Evolutionary conservation across 352 stramenopile species (phyloP), one percentile per base, ranked within the genome.

Genomic region (Blastocystis sp.): DNA sequence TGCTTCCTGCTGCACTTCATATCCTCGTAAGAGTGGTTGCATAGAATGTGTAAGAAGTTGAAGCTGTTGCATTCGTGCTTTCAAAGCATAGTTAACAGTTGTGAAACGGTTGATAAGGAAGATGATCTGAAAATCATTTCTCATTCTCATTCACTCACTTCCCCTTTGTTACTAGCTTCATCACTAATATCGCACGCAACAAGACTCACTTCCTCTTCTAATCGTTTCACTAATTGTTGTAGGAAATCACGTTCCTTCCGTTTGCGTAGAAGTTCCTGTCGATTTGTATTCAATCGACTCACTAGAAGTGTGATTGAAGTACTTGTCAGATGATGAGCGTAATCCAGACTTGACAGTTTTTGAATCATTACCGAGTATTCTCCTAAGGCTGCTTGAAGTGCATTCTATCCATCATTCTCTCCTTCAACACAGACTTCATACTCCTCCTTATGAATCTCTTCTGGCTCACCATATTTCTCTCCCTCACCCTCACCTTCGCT

Each of bases 161-260:
- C 37, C 12, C 57, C 43, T 54, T 37, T n/a, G 14, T 78, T 35
- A 35, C 59, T 42, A n/a, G 35, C 19, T 32, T 35, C 71, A 21
- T n/a, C 29, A 24, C 12, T 32, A 1, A 65, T 21, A 63, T 66
- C 29, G 2, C 54, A 51, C 16, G 71, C 71, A 1, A 83, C 27
- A 9, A 83, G 11, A 61, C 49, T 65, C 29, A 83, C 21, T 56
- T 83, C 71, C 21, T 83, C 71, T n/a, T 66, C 9, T 43, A 83
- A 27, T 7, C 51, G 43, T 7, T 12, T 21, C 9, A 83, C 46
- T 32, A 52, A 29, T 19, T 66, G 16, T 24, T 24, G n/a, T 19
- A 59, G 42, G 2, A 49, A 7, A 35, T 61, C 39, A 14, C 42
- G 32, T 67, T 66, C 46, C 5, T 42, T 66, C 1, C 39, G 16